Evolutionary conservation across 352 stramenopile species (phyloP), one percentile per base, ranked within the genome.

Genomic region (Phytophthora lateralis): DNA sequence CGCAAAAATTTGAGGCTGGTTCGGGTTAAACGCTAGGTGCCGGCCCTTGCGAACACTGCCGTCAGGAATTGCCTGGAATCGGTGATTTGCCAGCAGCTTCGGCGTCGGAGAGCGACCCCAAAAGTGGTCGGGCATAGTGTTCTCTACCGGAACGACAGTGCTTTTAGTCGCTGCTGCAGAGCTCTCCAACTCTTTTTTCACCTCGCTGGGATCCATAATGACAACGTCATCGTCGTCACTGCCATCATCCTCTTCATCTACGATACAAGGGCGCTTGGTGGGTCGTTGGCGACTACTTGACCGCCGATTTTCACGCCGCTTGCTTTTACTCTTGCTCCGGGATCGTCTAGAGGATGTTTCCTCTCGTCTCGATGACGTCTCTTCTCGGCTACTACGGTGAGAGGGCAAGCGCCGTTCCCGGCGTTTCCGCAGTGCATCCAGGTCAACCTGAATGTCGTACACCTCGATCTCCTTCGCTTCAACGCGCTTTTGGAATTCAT

Each of bases 1-100:
- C 4, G 83, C 83, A 39, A 96, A 91, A 48, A 85, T 76, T 60
- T 92, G 76, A 8, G 76, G 73, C 59, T 88, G 74, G 15, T 78
- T 81, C 37, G 87, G 80, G 45, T 96, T 93, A 50, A 96, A 91
- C 27, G 76, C 74, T 44, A 93, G 60, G 55, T 91, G 80, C 9
- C 87, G 79, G 1, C 82, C 69, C 47, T 96, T 96, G 20, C 85
- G 82, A 37, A 48, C 50, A 45, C 82, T 88, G 10, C 73, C 78
- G 55, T 96, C 87, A 0, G 80, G 73, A 43, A 94, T 72, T 14
- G 75, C 71, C 14, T 67, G 73, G 35, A 86, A 85, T 17, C 80
- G 79, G 29, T 88, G 73, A 47, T 92, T 85, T 21, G 76, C 71
- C 29, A 96, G 62, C 34, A 94, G 61, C 59, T 96, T 93, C 17